Conservation (phyloP, 1,284 basidiomycete species). For the Mixia osmundae region DNA sequence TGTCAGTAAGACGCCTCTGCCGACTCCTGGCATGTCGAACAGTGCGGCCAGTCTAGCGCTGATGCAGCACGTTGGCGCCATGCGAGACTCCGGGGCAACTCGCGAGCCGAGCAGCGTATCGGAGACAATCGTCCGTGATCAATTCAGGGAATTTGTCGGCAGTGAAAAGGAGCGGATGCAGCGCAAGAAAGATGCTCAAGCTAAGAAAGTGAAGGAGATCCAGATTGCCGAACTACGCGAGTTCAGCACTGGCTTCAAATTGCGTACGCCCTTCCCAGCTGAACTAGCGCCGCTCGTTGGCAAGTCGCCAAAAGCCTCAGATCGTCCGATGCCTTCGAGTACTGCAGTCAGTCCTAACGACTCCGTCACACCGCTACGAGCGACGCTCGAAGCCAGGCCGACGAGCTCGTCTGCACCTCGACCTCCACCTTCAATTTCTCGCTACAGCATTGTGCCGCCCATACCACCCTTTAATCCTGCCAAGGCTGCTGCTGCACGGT, state of each 20-base stretch:
- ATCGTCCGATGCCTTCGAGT: no score
- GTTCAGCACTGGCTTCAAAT: constrained; percentile 85
- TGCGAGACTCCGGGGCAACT: neutral
- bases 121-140: no score
- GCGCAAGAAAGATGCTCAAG: constrained; percentile 68
- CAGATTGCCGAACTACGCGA: constrained; percentile 72
- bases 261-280: constrained; percentile 24
- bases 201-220: constrained; percentile 82
- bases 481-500: constrained; percentile 10
- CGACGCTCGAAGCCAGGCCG: constrained; percentile 6
- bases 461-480: constrained; percentile 78
- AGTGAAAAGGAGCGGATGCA: constrained; percentile 66
- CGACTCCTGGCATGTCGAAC: neutral
- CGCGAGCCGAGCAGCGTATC: no score
- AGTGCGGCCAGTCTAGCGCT: neutral
- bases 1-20: neutral
- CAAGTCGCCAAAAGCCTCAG: no score
- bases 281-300: no score
- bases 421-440: neutral
- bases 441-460: constrained; percentile 32
- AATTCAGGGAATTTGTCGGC: constrained; percentile 76
- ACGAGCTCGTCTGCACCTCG: constrained; percentile 7
- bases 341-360: no score
- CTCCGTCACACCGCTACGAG: constrained; percentile 24
- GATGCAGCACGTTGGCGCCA: constrained; percentile 5